Evolutionary conservation across 345 rosid genomes (phyloP).

Genomic region (Eucalyptus viminalis): DNA sequence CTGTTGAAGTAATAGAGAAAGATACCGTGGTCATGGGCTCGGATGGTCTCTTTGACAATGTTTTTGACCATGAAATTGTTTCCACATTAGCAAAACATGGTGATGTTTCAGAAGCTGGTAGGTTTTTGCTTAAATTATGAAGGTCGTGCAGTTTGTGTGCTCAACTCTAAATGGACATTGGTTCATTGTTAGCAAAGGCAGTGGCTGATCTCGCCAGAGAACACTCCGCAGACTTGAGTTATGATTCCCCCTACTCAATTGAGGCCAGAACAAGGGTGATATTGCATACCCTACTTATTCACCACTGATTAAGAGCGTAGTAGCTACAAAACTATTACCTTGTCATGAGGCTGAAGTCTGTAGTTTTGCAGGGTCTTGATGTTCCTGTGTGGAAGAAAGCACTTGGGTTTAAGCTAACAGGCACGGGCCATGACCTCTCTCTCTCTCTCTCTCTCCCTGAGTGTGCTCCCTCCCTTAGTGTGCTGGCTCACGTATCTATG

Average conservation of each 20-base stretch:
- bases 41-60: conserved; percentile 85
- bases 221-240: conserved; percentile 51
- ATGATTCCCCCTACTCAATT: conserved; percentile 75
- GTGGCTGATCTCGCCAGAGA: conserved; percentile 59
- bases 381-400: conserved; percentile 83
- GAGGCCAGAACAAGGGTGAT: conserved; percentile 77
- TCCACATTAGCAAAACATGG: conserved; percentile 21
- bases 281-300: not conserved
- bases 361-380: conserved; percentile 50
- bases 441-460: not conserved
- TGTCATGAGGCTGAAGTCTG: not conserved
- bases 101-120: conserved; percentile 55
- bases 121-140: not conserved
- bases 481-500: not conserved
- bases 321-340: not conserved
- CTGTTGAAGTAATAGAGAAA: conserved; percentile 45
- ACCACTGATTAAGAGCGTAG: not conserved
- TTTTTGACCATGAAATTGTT: conserved; percentile 70
- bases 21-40: conserved; percentile 78
- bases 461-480: no score
- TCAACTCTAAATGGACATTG: not conserved
- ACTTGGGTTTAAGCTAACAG: conserved; percentile 74
- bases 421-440: not conserved
- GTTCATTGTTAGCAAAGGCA: conserved; percentile 57
- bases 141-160: not conserved